These are phyloP conservation scores for Sutorius eximius DNA, from an alignment of 1,284 basidiomycete species.

Conservation along the genomic window DNA sequence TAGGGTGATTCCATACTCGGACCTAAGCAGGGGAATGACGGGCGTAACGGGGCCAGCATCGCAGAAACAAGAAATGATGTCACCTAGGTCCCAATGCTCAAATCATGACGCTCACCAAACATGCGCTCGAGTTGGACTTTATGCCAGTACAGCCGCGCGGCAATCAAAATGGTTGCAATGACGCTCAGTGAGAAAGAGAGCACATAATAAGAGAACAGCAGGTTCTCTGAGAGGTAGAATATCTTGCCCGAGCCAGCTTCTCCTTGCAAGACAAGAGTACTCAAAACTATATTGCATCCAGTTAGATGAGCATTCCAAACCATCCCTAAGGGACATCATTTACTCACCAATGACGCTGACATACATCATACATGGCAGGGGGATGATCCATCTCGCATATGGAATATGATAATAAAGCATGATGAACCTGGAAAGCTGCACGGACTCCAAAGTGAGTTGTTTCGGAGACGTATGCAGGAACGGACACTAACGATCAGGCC, in stretches of 20 bases:
- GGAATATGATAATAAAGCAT: conserved; percentile 23
- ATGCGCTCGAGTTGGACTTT: conserved; percentile 26
- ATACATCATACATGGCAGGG: conserved; percentile 28
- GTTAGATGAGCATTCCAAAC: background rate
- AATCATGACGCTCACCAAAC: conserved; percentile 29
- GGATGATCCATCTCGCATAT: conserved; percentile 31
- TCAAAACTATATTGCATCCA: conserved; percentile 14
- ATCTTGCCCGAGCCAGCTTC: conserved; percentile 20
- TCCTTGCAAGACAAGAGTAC: conserved; percentile 18
- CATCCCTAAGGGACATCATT: background rate
- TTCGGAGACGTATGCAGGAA: background rate
- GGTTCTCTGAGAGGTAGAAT: conserved; percentile 25
- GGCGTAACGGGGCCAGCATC: background rate
- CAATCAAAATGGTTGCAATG: conserved; percentile 39
- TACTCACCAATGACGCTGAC: conserved; percentile 26
- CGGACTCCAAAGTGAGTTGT: conserved; percentile 2
- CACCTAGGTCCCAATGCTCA: background rate
- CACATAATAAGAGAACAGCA: conserved; percentile 32
- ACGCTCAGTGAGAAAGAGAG: conserved; percentile 41
- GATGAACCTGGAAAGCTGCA: conserved; percentile 30
- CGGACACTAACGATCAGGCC: conserved; percentile 25
- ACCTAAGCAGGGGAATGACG: conserved; percentile 8
- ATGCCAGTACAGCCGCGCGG: conserved; percentile 35
- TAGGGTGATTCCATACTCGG: conserved; percentile 24
- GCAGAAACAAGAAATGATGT: background rate